Conservation (phyloP, 768 basidiomycete genomes). For the Pleurotus giganteus region DNA sequence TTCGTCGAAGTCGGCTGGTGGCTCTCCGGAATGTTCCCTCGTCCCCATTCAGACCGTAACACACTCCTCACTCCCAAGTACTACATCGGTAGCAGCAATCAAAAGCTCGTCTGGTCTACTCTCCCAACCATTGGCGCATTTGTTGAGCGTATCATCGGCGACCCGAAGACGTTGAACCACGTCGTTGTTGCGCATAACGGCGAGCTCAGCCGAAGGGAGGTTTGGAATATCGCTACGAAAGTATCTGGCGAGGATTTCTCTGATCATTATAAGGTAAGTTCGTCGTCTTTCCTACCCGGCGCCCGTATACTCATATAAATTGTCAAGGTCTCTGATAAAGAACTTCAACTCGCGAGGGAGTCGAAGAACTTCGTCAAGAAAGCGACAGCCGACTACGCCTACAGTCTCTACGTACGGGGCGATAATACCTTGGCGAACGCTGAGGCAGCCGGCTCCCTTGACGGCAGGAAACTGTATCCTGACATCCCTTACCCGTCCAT, state of each 20-base stretch:
- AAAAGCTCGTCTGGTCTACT: not conserved
- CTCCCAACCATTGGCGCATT: not conserved
- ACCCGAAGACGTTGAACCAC: not conserved
- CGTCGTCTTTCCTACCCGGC: no score
- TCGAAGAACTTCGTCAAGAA: slow-evolving; percentile 1
- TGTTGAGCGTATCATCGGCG: not conserved
- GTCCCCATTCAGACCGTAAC: not conserved
- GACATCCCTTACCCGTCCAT: not conserved
- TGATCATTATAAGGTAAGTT: not conserved
- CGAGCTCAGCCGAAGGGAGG: not conserved
- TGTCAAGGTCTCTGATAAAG: not conserved
- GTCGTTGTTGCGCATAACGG: not conserved
- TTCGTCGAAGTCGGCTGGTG: slow-evolving; percentile 3
- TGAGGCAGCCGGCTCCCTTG: not conserved
- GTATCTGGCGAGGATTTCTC: slow-evolving; percentile 1
- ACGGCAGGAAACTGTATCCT: not conserved
- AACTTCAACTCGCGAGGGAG: not conserved
- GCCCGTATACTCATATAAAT: not conserved
- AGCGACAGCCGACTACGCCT: not conserved
- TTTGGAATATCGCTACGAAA: not conserved
- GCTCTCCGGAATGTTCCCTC: not conserved
- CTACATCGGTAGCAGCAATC: not conserved
- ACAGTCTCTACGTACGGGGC: not conserved
- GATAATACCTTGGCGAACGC: not conserved
- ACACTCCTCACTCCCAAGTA: not conserved